Conservation (phyloP, 352 stramenopile genomes). For the Pythium aphanidermatum region DNA sequence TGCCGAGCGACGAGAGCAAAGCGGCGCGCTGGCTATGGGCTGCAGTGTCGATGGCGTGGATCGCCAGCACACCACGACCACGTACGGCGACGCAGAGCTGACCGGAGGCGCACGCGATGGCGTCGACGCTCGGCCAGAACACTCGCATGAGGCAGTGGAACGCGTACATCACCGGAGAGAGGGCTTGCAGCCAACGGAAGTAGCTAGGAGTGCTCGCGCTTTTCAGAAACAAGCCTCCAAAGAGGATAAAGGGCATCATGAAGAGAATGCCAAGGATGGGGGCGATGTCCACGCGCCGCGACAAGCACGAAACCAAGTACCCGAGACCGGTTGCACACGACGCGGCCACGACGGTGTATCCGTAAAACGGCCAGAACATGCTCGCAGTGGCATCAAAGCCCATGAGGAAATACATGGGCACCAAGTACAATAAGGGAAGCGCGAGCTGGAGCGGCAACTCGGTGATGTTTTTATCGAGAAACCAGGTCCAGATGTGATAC, state of each 20-base stretch:
- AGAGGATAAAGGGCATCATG: constrained; percentile 34
- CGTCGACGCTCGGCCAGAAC: constrained; percentile 22
- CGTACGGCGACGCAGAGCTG: constrained; percentile 9
- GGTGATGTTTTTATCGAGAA: constrained; percentile 30
- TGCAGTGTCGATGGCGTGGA: constrained; percentile 8
- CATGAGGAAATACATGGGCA: constrained; percentile 34
- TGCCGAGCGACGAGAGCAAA: too few relatives aligned
- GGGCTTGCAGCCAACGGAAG: constrained; percentile 29
- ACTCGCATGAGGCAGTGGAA: constrained; percentile 27
- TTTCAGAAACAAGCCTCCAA: constrained; percentile 36
- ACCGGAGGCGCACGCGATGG: constrained; percentile 18
- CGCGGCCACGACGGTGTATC: constrained; percentile 14
- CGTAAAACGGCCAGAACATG: constrained; percentile 29
- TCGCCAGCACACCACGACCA: constrained; percentile 20
- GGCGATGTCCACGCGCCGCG: constrained; percentile 20
- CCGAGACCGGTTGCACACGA: constrained; percentile 19
- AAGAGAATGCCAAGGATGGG: constrained; percentile 29
- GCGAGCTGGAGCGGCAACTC: constrained; percentile 23
- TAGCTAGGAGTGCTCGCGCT: constrained; percentile 22
- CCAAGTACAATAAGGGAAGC: constrained; percentile 22
- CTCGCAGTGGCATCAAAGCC: constrained; percentile 19
- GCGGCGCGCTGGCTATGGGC: not conserved
- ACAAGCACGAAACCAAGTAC: constrained; percentile 32
- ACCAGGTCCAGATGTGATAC: constrained; percentile 28
- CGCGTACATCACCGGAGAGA: constrained; percentile 32